Evolutionary conservation across 306 rosid species (phyloP), one percentile per base, ranked within the genome.

Genomic region (Styphnolobium japonicum): DNA sequence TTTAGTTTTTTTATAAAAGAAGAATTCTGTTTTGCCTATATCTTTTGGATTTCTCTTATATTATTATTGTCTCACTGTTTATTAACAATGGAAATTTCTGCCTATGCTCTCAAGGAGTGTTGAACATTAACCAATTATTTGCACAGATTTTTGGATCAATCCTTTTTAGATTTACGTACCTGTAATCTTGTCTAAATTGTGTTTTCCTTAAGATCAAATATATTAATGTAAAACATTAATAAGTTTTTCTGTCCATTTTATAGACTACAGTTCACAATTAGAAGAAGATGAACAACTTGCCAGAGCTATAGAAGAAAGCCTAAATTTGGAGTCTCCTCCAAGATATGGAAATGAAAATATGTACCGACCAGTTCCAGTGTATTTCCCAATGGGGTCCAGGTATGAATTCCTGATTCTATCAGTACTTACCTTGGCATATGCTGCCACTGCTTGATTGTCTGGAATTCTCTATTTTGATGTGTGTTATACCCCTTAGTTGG

Each of bases 251-350:
- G 45, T 49, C 19, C 11, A 31, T 83, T 49, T 27, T 58, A 12
- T 84, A 80, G 83, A 42, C 69, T 84, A 90, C 60, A 83, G 77
- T 81, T 90, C 86, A 75, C 98, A 87, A 77, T 77, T 90, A 83
- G 89, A 90, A 76, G 98, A 93, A 67, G 98, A 93, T 76, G 98
- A 90, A 76, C 97, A 78, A 77, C 97, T 93, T 76, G 98, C 98
- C 66, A 86, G 89, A 85, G 98, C 97, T 51, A 25, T 93, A 68
- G 97, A 93, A 93, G 90, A 93, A 86, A 93, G 98, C 83, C 86
- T 93, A 40, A 87, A 83, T 77, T 34, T 84, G 77, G 97, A 85
- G 23, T 85, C 97, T 61, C 95, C 98, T 86, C 92, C 97, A 29
- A 87, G 45, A 73, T 75, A 88, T 82, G 92, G 88, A 78, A 83